A percentile compares a stretch with the other conserved stretches of the same genome.
Evolutionary conservation across 1,284 basidiomycete species (phyloP).

Genomic region (Sanguinoderma infundibulare): DNA sequence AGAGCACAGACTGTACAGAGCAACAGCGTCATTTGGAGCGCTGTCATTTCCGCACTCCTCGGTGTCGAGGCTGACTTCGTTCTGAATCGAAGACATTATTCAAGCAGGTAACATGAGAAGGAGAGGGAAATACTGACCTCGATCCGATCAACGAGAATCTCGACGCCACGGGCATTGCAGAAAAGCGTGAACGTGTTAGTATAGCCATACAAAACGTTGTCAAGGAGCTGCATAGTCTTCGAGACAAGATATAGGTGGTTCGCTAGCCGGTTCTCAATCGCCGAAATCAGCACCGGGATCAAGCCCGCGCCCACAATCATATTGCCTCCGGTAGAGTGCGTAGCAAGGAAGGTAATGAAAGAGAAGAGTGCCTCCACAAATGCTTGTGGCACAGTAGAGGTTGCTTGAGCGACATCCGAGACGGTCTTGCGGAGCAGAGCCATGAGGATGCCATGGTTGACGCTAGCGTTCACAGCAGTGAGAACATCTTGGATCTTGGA

Average conservation of each 20-base stretch:
- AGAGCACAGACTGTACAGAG: constrained; percentile 54
- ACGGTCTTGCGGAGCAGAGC: constrained; percentile 83
- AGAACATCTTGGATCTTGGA: constrained; percentile 86
- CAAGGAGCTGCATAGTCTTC: constrained; percentile 90
- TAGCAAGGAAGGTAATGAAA: constrained; percentile 88
- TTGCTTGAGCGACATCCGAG: constrained; percentile 66
- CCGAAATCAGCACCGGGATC: constrained; percentile 86
- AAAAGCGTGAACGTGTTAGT: constrained; percentile 90
- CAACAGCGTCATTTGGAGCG: constrained; percentile 53
- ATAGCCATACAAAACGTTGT: constrained; percentile 91
- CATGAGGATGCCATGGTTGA: constrained; percentile 96
- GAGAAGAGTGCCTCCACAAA: constrained; percentile 88
- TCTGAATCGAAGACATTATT: constrained; percentile 43
- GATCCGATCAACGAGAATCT: constrained; percentile 85
- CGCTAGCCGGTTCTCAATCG: constrained; percentile 82
- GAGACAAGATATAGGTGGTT: constrained; percentile 74
- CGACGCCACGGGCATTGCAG: constrained; percentile 84
- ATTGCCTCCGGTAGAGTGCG: constrained; percentile 83
- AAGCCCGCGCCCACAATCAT: constrained; percentile 98
- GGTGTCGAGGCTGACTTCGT: constrained; percentile 74
- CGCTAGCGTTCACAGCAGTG: constrained; percentile 90
- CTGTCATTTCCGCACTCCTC: constrained; percentile 53
- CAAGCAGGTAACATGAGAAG: constrained; percentile 15
- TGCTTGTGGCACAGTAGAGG: constrained; percentile 72
- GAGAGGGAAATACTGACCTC: constrained; percentile 62